phyloP scores from a whole-genome alignment of 441 rosid species.

The Adansonia grandidieri region DNA sequence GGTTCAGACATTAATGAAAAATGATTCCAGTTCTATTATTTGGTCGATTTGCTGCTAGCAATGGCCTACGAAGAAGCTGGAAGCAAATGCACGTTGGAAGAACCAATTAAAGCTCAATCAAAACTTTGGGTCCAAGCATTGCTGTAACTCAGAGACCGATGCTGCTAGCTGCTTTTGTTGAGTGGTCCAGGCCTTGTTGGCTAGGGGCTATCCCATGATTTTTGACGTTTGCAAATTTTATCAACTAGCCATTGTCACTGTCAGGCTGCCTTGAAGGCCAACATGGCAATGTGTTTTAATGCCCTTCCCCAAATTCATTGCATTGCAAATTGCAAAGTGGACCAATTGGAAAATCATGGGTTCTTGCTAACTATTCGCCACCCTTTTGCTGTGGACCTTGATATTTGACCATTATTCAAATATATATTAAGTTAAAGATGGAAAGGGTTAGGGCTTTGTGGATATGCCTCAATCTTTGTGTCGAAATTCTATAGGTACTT shows the following conservation, averaged over 20 bases:
- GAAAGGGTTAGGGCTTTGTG: too few relatives aligned
- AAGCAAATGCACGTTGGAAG: too few relatives aligned
- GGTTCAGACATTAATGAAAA: too few relatives aligned
- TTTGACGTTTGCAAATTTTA: background rate
- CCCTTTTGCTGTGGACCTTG: background rate
- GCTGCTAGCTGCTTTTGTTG: too few relatives aligned
- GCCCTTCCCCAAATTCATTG: background rate
- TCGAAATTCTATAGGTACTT: background rate
- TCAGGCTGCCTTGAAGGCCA: background rate
- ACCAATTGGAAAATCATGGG: background rate
- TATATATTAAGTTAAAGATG: too few relatives aligned
- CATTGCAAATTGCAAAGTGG: background rate
- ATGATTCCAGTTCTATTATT: too few relatives aligned
- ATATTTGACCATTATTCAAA: background rate
- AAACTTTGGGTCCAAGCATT: too few relatives aligned
- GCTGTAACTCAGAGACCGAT: too few relatives aligned
- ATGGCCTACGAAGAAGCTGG: too few relatives aligned
- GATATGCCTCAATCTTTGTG: too few relatives aligned
- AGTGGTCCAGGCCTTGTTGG: background rate
- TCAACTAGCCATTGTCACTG: background rate
- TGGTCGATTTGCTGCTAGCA: too few relatives aligned
- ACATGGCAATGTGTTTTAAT: background rate
- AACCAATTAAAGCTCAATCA: too few relatives aligned
- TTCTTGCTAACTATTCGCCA: background rate
- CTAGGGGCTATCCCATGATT: background rate